These are phyloP conservation scores for Rhodomyrtus tomentosa DNA, from an alignment of 345 rosid genomes.

Conservation along the genomic window DNA sequence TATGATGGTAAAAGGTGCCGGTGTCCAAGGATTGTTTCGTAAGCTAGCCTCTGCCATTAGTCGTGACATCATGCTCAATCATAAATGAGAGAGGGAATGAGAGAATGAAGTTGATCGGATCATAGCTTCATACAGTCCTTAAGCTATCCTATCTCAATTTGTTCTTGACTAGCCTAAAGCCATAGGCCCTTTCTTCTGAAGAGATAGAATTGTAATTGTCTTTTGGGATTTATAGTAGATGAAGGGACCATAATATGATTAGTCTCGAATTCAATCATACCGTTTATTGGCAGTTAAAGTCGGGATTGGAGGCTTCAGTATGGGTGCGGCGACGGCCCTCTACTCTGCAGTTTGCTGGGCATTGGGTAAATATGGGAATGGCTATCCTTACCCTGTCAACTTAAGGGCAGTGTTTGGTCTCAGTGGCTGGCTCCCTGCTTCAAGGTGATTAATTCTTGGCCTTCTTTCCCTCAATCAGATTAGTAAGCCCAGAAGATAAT, in stretches of 20 bases:
- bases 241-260: neutral
- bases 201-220: neutral
- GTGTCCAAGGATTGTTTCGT: neutral
- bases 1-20: neutral
- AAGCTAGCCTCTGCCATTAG: neutral
- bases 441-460: slow-evolving; percentile 27
- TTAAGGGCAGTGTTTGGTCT: slow-evolving; percentile 47
- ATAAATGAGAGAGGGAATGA: neutral
- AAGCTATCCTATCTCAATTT: neutral
- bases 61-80: neutral
- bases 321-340: slow-evolving; percentile 88
- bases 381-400: slow-evolving; percentile 48
- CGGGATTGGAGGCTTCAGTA: slow-evolving; percentile 93
- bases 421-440: slow-evolving; percentile 94
- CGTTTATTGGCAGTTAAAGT: slow-evolving; percentile 42
- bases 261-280: neutral
- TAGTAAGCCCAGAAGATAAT: neutral
- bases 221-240: neutral
- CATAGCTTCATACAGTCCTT: neutral
- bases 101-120: neutral
- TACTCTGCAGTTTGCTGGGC: slow-evolving; percentile 77
- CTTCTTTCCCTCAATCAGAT: neutral
- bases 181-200: neutral
- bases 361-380: slow-evolving; percentile 57
- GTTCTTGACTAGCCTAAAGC: neutral